phyloP scores from a whole-genome alignment of 2,329 filamentous ascomycete species.

The Cryphonectria japonica region DNA sequence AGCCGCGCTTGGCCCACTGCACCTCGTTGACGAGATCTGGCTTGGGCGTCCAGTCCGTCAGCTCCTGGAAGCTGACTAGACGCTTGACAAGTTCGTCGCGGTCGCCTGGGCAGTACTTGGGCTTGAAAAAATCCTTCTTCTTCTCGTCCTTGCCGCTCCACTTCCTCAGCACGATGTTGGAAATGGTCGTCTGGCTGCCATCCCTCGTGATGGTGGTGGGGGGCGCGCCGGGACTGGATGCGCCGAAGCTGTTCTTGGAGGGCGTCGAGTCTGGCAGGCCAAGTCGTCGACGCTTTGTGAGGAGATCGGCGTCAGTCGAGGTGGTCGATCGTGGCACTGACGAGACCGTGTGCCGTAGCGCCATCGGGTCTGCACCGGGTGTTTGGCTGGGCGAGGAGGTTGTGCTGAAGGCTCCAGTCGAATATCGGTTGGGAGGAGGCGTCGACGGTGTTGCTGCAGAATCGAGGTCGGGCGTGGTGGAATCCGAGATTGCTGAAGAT shows the following conservation, averaged over 20 bases:
- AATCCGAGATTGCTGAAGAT: slow-evolving; percentile 40
- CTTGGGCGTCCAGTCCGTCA: slow-evolving; percentile 93
- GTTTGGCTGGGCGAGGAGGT: slow-evolving; percentile 28
- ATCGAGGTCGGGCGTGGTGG: slow-evolving; percentile 37
- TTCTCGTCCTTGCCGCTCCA: slow-evolving; percentile 39
- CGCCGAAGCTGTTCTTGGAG: slow-evolving; percentile 34
- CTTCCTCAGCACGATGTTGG: slow-evolving; percentile 48
- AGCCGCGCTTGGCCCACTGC: slow-evolving; percentile 92
- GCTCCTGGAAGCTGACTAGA: slow-evolving; percentile 85
- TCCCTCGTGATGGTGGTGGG: slow-evolving; percentile 9
- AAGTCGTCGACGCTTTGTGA: slow-evolving; percentile 58
- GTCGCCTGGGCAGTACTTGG: slow-evolving; percentile 85
- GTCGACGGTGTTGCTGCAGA: slow-evolving; percentile 37
- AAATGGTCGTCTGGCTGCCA: slow-evolving; percentile 40
- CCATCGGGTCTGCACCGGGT: slow-evolving; percentile 31
- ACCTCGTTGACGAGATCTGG: slow-evolving; percentile 85
- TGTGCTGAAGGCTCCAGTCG: slow-evolving; percentile 24
- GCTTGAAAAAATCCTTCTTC: slow-evolving; percentile 41
- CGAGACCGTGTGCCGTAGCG: slow-evolving; percentile 33
- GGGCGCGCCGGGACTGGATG: slow-evolving; percentile 20
- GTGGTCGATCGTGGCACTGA: slow-evolving; percentile 29
- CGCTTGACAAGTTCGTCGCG: slow-evolving; percentile 80
- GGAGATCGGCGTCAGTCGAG: slow-evolving; percentile 46
- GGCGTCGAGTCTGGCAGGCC: slow-evolving; percentile 48
- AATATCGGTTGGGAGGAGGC: slow-evolving; percentile 22